Conservation (phyloP, 495 filamentous ascomycete genomes). For the Pyrenula massariospora region DNA sequence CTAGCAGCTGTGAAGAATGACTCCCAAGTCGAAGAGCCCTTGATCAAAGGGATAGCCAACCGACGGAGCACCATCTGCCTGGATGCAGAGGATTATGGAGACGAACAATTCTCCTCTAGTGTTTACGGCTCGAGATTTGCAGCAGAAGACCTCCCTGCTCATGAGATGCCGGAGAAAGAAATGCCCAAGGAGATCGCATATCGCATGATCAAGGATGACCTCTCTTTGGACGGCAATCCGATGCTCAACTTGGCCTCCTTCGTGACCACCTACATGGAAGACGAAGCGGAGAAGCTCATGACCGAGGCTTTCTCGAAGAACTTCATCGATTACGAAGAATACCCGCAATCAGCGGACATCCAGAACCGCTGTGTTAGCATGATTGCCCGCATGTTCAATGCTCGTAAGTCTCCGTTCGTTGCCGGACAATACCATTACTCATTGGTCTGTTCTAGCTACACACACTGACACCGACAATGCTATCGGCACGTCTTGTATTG, state of each 20-base stretch:
- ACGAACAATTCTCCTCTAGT: constrained; percentile 53
- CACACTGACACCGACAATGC: constrained; percentile 37
- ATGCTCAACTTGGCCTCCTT: constrained; percentile 75
- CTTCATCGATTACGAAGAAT: constrained; percentile 91
- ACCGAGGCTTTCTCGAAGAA: constrained; percentile 79
- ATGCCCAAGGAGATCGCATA: constrained; percentile 88
- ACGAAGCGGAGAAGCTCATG: constrained; percentile 88
- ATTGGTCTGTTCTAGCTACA: constrained; percentile 2
- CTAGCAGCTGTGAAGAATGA: constrained; percentile 44
- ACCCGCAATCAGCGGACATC: constrained; percentile 79
- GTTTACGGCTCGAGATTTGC: constrained; percentile 83
- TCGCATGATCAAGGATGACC: constrained; percentile 89
- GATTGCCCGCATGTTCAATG: constrained; percentile 82
- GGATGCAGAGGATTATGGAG: constrained; percentile 12
- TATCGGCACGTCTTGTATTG: constrained; percentile 77
- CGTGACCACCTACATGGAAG: constrained; percentile 86
- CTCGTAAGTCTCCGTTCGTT: constrained; percentile 28
- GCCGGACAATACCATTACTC: neutral
- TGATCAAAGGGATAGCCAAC: constrained; percentile 27
- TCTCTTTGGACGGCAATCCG: constrained; percentile 81
- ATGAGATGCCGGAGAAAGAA: constrained; percentile 81
- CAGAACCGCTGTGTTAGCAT: constrained; percentile 88
- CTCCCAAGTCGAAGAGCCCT: constrained; percentile 22
- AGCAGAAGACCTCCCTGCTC: constrained; percentile 59
- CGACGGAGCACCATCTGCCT: constrained; percentile 14